These are phyloP conservation scores for Gypsophila paniculata DNA, from an alignment of 179 eudicot species.

Conservation along the genomic window DNA sequence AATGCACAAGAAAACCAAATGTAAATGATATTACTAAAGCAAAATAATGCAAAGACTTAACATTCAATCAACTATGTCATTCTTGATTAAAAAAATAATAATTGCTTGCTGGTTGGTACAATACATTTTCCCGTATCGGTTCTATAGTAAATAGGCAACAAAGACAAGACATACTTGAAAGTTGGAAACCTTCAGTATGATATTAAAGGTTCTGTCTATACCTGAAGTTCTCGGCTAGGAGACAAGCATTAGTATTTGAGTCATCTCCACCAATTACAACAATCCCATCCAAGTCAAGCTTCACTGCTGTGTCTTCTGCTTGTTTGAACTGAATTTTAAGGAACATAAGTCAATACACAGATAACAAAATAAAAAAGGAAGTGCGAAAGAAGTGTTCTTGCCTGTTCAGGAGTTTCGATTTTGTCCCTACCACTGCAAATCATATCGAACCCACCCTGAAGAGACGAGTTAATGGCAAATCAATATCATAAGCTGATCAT, in stretches of 20 bases:
- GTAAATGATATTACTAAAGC: background rate
- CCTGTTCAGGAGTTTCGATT: constrained; percentile 98
- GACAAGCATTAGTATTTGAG: constrained; percentile 97
- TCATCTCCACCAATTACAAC: constrained; percentile 98
- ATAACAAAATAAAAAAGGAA: background rate
- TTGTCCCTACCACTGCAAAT: constrained; percentile 94
- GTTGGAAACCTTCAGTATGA: background rate
- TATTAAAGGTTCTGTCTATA: constrained; percentile 11
- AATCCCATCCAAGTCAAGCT: constrained; percentile 94
- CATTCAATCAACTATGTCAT: too few species aligned
- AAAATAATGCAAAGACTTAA: background rate
- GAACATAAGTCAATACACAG: constrained; percentile 16
- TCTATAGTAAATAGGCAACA: background rate
- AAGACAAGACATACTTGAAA: background rate
- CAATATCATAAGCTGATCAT: background rate
- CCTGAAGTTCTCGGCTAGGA: constrained; percentile 96
- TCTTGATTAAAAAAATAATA: background rate
- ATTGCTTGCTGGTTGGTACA: background rate
- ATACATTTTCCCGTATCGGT: background rate
- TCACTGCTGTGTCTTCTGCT: constrained; percentile 84
- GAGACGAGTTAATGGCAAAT: background rate
- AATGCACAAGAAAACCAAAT: background rate
- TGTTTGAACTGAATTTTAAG: constrained; percentile 72
- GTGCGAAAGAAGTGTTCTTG: constrained; percentile 9
- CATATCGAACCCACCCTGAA: constrained; percentile 98